These are phyloP conservation scores for Claviceps maximensis DNA, from an alignment of 2,329 filamentous ascomycete genomes.

Conservation along the genomic window DNA sequence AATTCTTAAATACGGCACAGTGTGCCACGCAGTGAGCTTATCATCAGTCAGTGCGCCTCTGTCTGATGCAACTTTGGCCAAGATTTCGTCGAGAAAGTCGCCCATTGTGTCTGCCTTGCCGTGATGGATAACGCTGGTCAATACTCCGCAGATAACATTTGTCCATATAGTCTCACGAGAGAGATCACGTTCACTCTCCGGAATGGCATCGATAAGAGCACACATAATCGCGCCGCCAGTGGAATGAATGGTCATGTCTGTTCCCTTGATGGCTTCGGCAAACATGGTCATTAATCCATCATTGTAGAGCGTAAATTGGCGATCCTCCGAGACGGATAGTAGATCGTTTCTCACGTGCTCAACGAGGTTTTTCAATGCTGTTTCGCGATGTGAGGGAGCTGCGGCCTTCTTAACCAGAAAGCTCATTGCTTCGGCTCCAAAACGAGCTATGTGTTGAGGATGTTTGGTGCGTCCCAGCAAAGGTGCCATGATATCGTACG, in stretches of 20 bases:
- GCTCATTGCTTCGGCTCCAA: conserved; percentile 88
- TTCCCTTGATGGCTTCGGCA: conserved; percentile 62
- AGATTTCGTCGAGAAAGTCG: conserved; percentile 50
- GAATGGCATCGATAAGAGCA: conserved; percentile 37
- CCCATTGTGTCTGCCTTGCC: conserved; percentile 61
- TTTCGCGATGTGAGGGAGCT: conserved; percentile 60
- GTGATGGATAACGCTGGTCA: conserved; percentile 75
- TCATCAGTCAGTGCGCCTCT: conserved; percentile 18
- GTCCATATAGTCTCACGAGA: conserved; percentile 38
- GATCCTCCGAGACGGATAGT: conserved; percentile 34
- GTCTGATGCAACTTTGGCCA: conserved; percentile 31
- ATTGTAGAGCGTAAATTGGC: conserved; percentile 56
- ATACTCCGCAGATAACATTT: conserved; percentile 58
- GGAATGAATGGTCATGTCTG: conserved; percentile 46
- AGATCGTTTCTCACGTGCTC: conserved; percentile 61
- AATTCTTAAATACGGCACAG: conserved; percentile 40
- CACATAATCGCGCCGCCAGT: conserved; percentile 40
- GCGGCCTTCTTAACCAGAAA: conserved; percentile 87
- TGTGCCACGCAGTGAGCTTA: conserved; percentile 18
- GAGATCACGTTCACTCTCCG: conserved; percentile 35
- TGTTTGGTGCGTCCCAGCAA: conserved; percentile 72
- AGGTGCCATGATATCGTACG: conserved; percentile 71
- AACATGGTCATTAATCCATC: conserved; percentile 89
- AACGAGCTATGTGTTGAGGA: conserved; percentile 77
- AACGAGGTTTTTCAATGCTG: conserved; percentile 57